These are phyloP conservation scores for Fusarium sp. DNA, from an alignment of 2,329 filamentous ascomycete genomes.

Conservation along the genomic window DNA sequence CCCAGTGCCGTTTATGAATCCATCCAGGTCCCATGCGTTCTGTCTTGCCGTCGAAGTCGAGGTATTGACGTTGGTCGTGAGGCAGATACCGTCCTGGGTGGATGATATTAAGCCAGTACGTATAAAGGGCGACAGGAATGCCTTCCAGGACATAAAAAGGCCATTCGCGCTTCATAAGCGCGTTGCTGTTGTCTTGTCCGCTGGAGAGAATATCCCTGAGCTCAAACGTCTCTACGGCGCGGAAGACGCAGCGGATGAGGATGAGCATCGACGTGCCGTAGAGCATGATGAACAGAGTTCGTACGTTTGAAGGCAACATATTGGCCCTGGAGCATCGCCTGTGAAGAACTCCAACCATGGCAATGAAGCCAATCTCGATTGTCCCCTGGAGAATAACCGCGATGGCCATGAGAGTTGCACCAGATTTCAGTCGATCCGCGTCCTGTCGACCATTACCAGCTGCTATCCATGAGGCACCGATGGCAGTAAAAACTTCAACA, in stretches of 20 bases:
- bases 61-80: slow-evolving; percentile 48
- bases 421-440: slow-evolving; percentile 61
- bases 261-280: slow-evolving; percentile 41
- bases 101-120: slow-evolving; percentile 53
- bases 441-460: slow-evolving; percentile 51
- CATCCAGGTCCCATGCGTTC: slow-evolving; percentile 42
- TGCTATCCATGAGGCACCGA: slow-evolving; percentile 40
- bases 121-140: slow-evolving; percentile 54
- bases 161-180: slow-evolving; percentile 54
- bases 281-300: slow-evolving; percentile 39
- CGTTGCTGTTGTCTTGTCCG: slow-evolving; percentile 16
- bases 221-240: slow-evolving; percentile 38
- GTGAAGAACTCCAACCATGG: slow-evolving; percentile 32
- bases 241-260: slow-evolving; percentile 39
- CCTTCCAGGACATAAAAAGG: slow-evolving; percentile 59
- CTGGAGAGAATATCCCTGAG: slow-evolving; percentile 21
- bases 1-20: slow-evolving; percentile 37
- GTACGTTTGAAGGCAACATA: slow-evolving; percentile 37
- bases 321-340: slow-evolving; percentile 25
- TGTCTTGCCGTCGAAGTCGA: slow-evolving; percentile 52
- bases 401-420: slow-evolving; percentile 63
- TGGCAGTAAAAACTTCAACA: slow-evolving; percentile 36
- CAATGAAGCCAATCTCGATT: slow-evolving; percentile 37
- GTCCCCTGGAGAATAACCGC: slow-evolving; percentile 54
- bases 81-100: slow-evolving; percentile 56